phyloP scores from a whole-genome alignment of 306 rosid genomes.

The Sphenostylis stenocarpa region DNA sequence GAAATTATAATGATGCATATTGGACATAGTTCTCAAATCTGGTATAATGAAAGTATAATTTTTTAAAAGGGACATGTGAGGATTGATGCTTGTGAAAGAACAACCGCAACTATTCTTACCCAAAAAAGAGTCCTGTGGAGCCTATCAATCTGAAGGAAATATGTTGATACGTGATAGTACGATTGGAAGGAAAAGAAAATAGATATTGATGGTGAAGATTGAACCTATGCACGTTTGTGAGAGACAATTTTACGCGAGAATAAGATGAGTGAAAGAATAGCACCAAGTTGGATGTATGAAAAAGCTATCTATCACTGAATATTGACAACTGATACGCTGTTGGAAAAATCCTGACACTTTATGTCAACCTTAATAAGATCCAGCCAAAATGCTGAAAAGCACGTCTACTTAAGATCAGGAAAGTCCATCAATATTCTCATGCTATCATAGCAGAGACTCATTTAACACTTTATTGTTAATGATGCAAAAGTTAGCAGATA shows the following conservation, averaged over 20 bases:
- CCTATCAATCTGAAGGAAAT: background rate
- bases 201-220: background rate
- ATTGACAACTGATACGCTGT: slow-evolving; percentile 18
- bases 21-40: background rate
- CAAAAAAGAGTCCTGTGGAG: background rate
- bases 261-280: background rate
- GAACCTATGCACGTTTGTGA: background rate
- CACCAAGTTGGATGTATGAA: slow-evolving; percentile 6
- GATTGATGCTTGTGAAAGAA: slow-evolving; percentile 1
- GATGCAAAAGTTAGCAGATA: slow-evolving; percentile 10
- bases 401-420: background rate
- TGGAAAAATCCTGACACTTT: slow-evolving; percentile 25
- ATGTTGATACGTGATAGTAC: background rate
- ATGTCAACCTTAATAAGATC: slow-evolving; percentile 32
- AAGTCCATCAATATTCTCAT: slow-evolving; percentile 24
- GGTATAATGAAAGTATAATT: background rate
- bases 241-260: background rate
- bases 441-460: slow-evolving; percentile 1
- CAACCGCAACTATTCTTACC: background rate
- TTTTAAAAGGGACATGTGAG: background rate
- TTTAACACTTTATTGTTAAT: background rate
- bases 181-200: background rate
- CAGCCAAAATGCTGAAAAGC: slow-evolving; percentile 37
- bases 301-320: background rate
- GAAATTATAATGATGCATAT: background rate